Conservation (phyloP, 2,329 filamentous ascomycete species). For the Knufia petricola region DNA sequence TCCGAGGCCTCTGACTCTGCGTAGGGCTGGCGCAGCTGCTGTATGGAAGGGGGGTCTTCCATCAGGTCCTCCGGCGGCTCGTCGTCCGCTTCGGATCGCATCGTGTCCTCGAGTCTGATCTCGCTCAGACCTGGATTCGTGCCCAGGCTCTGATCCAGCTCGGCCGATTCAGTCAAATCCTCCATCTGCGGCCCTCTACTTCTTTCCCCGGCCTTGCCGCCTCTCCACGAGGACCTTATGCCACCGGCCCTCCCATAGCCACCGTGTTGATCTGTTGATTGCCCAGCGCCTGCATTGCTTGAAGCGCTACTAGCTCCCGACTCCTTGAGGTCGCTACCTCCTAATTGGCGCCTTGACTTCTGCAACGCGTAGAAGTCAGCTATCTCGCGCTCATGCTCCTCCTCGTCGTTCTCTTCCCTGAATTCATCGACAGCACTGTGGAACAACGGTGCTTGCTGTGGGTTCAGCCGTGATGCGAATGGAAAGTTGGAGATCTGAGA, state of each 20-base stretch:
- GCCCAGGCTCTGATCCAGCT: slow-evolving; percentile 27
- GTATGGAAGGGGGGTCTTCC: slow-evolving; percentile 47
- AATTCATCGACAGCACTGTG: slow-evolving; percentile 86
- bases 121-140: slow-evolving; percentile 61
- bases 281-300: slow-evolving; percentile 45
- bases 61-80: slow-evolving; percentile 35
- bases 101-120: slow-evolving; percentile 65
- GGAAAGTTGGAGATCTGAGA: slow-evolving; percentile 67
- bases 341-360: slow-evolving; percentile 78
- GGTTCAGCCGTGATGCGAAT: slow-evolving; percentile 65
- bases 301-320: slow-evolving; percentile 66
- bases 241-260: slow-evolving; percentile 38
- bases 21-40: slow-evolving; percentile 44
- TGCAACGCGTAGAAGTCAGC: slow-evolving; percentile 92
- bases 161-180: slow-evolving; percentile 26
- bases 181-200: slow-evolving; percentile 31
- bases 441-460: slow-evolving; percentile 80
- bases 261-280: slow-evolving; percentile 31
- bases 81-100: slow-evolving; percentile 36
- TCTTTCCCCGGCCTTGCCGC: slow-evolving; percentile 34
- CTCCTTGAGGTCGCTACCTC: slow-evolving; percentile 70
- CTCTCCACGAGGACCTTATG: slow-evolving; percentile 50
- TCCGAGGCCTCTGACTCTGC: slow-evolving; percentile 33
- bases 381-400: slow-evolving; percentile 79
- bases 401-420: slow-evolving; percentile 84